Base-by-base conservation (phyloP, 305 asterid genomes). In the Fraxinus sp. region DNA sequence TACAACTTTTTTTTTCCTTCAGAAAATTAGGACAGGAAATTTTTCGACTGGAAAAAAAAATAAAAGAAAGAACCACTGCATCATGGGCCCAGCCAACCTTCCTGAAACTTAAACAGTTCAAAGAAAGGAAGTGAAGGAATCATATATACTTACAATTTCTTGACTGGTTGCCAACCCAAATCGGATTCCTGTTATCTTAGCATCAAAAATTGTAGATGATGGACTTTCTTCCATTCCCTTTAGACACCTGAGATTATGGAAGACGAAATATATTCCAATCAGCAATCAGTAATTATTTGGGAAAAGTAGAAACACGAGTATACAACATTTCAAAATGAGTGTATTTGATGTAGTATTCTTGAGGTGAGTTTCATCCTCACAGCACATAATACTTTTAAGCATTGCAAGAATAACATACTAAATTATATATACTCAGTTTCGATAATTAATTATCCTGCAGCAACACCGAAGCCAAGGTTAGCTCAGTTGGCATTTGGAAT, bases 111-210 rank as follows among this genome's bases (percentile, higher is more conserved):
- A 55, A 76, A 81, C 37, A 74, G 73, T 46, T 46, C 70, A 30
- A 30, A 30, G 33, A 30, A 30, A 30, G 33, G 33, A 30, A 30
- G 33, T 30, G 33, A 30, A 30, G 33, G 33, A 30, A 30, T 30
- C 3, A 30, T 30, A 30, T 30, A 55, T 64, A 78, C 94, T 91
- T 89, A 96, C 99, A 86, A 96, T 95, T 89, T 96, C 98, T 80
- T 92, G 94, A 71, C 90, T 91, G 78, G 94, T 93, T 79, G 98
- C 97, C 86, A 96, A 91, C 83, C 92, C 87, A 82, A 96, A 95
- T 43, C 75, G 90, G 83, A 96, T 91, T 68, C 92, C 89, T 55
- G 82, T 85, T 78, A 96, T 90, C 82, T 84, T 86, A 68, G 95
- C 97, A 84, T 91, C 97, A 74, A 84, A 77, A 41, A 86, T 28